These are phyloP conservation scores for Candida gigantensis DNA, from an alignment of 1,139 yeast species.

Conservation along the genomic window DNA sequence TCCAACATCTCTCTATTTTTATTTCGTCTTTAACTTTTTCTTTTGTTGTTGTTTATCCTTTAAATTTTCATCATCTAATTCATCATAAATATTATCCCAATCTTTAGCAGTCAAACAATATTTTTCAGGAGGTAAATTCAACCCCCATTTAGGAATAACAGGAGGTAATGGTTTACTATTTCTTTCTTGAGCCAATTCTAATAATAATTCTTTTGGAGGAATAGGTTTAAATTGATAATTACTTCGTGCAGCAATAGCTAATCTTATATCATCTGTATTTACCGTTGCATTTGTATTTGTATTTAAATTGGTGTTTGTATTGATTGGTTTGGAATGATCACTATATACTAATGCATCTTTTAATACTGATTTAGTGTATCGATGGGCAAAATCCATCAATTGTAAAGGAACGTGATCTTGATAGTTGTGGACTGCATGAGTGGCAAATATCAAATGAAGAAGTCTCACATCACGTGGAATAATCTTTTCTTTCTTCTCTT, in stretches of 20 bases:
- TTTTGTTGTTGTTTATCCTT: slow-evolving; percentile 9
- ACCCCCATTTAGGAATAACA: slow-evolving; percentile 89
- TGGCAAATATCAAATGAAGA: slow-evolving; percentile 85
- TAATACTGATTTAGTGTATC: slow-evolving; percentile 82
- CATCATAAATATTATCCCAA: slow-evolving; percentile 54
- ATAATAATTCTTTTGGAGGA: slow-evolving; percentile 86
- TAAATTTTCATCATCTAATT: slow-evolving; percentile 27
- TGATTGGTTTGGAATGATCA: slow-evolving; percentile 66
- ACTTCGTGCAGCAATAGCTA: slow-evolving; percentile 91
- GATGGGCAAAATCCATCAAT: slow-evolving; percentile 91
- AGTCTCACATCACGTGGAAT: slow-evolving; percentile 90
- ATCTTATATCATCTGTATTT: slow-evolving; percentile 84
- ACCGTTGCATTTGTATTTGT: slow-evolving; percentile 50
- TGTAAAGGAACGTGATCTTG: slow-evolving; percentile 96
- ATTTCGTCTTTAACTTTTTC: slow-evolving; percentile 11
- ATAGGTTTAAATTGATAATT: slow-evolving; percentile 95
- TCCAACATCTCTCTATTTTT: no score
- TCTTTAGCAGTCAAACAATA: slow-evolving; percentile 87
- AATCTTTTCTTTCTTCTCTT: slow-evolving; percentile 22
- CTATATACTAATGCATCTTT: slow-evolving; percentile 87
- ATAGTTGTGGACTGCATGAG: slow-evolving; percentile 88
- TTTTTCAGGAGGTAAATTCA: slow-evolving; percentile 95
- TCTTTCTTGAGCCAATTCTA: slow-evolving; percentile 90
- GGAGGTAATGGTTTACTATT: slow-evolving; percentile 90
- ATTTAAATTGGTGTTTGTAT: slow-evolving; percentile 33